Evolutionary conservation across 805 yeast genomes (phyloP), one percentile per base, ranked within the genome.

Genomic region (Priceomyces castillae): DNA sequence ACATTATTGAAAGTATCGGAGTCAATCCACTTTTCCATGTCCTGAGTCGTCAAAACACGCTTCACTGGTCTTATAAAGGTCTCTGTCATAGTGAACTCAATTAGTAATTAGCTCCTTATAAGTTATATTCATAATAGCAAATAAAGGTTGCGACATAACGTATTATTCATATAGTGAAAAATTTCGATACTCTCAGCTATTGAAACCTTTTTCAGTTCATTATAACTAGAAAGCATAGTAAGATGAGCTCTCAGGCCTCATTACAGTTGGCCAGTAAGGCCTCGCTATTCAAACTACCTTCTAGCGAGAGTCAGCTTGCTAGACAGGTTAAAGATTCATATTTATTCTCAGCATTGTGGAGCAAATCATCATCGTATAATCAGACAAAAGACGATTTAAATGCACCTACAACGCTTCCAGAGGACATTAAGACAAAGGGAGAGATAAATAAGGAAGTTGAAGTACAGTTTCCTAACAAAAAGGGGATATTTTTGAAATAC

Each of bases 11-110:
- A 79, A 0, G 85, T 75, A 2, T 61, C 49, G 6, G 88, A 78
- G 0, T 49, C 60, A 12, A 64, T 57, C 82, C 95, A 92, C 42
- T 67, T 58, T 9, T 67, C 71, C 54, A 92, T 58, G 58, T 92
- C 98, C 0, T 73, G 71, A 0, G 64, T 58, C 1, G 81, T 76
- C 7, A 78, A 51, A 7, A 88, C 72, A 43, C 90, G 62, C 41
- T 49, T 47, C 14, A 41, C 41, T 16, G 62, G 62, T n/a, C 42
- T 48, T 3, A 39, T 34, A 20, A 30, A 45, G 3, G 16, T 25
- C n/a, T 39, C 17, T 36, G 30, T 19, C 40, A 19, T 37, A 12
- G 12, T 20, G 39, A 17, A 16, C 16, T 9, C 12, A 7, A 3
- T 16, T n/a, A 35, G 18, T 9, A 18, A 28, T 30, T 28, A 28